Evolutionary conservation across 2,329 filamentous ascomycete genomes (phyloP), one percentile per base, ranked within the genome.

Genomic region (Verticillium nonalfalfae): DNA sequence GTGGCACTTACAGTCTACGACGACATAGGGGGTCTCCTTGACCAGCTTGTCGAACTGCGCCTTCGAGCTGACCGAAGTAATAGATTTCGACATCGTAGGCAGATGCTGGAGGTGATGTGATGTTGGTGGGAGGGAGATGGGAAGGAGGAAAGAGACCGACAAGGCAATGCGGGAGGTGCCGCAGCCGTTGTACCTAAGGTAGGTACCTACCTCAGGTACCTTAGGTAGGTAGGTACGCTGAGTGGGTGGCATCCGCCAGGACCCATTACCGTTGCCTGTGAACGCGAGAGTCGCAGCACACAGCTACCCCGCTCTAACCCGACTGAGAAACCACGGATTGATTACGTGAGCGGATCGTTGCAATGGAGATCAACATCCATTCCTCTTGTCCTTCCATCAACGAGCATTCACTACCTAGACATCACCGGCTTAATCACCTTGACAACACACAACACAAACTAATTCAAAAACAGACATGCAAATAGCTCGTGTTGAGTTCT

Each of bases 1-100:
- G 63, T 62, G 45, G 61, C 63, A 81, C 91, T 84, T 80, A 96
- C 93, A 97, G 78, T 97, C 91, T 70, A 89, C 88, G 60, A 98
- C 88, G 52, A 98, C 91, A 63, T 97, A 85, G 66, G 85, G 86
- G 38, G 90, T 93, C 60, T 83, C 86, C 64, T 84, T 83, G 64
- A 97, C 81, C 63, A 95, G 76, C 36, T 78, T 76, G 68, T 81
- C 83, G 69, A 96, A 89, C 71, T 94, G 87, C 69, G 80, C 79
- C 67, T 78, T 76, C 62, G 82, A 84, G 71, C 75, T 73, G 60
- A 76, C 75, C 59, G 63, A 56, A 59, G 58, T 57, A 33, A 59
- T 63, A 57, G 62, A 62, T 2, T 33, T 18, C 13, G 54, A 34
- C 54, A 56, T 56, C 26, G 33, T 56, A 26, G 54, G 26, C 15